phyloP scores from a whole-genome alignment of 1,284 basidiomycete species.

The Ustilago loliicola region DNA sequence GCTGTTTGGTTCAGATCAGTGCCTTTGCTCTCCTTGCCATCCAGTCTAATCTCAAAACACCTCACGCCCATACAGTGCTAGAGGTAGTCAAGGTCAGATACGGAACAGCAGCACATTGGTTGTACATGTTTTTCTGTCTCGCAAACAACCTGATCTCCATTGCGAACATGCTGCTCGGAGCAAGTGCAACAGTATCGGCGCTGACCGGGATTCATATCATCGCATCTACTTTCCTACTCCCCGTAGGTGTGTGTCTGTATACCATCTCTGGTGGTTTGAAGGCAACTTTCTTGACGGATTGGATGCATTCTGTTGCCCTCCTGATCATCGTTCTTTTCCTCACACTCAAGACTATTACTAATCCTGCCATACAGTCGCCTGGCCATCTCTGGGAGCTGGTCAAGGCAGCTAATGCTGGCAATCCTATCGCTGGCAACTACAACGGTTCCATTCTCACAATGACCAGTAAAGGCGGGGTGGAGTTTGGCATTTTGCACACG shows the following conservation, averaged over 20 bases:
- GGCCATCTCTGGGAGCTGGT: constrained; percentile 58
- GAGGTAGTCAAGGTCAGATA: constrained; percentile 63
- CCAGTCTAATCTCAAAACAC: constrained; percentile 53
- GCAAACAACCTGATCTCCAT: constrained; percentile 64
- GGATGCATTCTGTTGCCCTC: constrained; percentile 60
- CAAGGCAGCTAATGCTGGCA: constrained; percentile 26
- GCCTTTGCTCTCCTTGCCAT: constrained; percentile 60
- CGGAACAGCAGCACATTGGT: constrained; percentile 56
- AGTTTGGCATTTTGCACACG: constrained; percentile 64
- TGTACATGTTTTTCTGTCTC: constrained; percentile 65
- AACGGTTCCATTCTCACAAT: constrained; percentile 81
- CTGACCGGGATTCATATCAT: constrained; percentile 64
- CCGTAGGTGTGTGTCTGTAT: constrained; percentile 61
- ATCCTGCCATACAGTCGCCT: constrained; percentile 34
- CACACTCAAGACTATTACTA: constrained; percentile 59
- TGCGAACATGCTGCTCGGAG: constrained; percentile 65
- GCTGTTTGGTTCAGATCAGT: constrained; percentile 55
- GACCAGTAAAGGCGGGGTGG: constrained; percentile 80
- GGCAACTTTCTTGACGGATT: constrained; percentile 63
- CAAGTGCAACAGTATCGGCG: constrained; percentile 59
- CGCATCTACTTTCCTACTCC: constrained; percentile 60
- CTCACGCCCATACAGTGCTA: constrained; percentile 65
- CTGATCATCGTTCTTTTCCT: constrained; percentile 62
- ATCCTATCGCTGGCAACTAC: constrained; percentile 75
- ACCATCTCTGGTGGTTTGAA: constrained; percentile 63